Conservation (phyloP, 2,329 filamentous ascomycete species). For the Exophiala mesophila region DNA sequence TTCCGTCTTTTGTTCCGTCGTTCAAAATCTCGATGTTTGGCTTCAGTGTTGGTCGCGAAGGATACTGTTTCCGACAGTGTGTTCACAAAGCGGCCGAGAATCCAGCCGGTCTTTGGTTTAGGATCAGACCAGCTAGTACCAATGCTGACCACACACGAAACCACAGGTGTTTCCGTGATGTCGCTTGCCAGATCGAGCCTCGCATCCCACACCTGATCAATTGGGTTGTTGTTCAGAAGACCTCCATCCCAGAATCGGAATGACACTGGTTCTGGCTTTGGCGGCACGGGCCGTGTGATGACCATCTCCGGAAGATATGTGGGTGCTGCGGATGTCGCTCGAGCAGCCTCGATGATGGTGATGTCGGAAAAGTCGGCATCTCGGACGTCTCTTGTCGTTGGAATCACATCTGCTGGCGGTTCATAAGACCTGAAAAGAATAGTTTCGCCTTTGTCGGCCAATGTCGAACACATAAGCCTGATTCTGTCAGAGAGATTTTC, state of each 20-base stretch:
- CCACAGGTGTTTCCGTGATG: not conserved
- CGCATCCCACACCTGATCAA: constrained; percentile 7
- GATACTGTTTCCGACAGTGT: not conserved
- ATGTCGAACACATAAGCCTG: constrained; percentile 1
- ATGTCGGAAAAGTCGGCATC: not conserved
- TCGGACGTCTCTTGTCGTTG: not conserved
- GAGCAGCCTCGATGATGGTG: constrained; percentile 3
- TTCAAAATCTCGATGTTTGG: constrained; percentile 6
- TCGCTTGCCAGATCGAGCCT: constrained; percentile 1
- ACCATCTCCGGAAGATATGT: constrained; percentile 6
- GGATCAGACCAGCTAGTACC: constrained; percentile 1
- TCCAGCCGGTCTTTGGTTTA: not conserved
- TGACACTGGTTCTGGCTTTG: not conserved
- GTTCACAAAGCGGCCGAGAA: not conserved
- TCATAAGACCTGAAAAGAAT: constrained; percentile 1
- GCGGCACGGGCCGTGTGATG: not conserved
- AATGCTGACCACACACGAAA: not conserved
- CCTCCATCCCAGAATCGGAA: constrained; percentile 5
- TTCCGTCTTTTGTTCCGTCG: constrained; percentile 2
- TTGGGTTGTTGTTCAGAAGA: constrained; percentile 8
- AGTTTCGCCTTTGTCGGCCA: constrained; percentile 1
- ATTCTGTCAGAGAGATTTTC: not conserved
- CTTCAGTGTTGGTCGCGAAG: constrained; percentile 6
- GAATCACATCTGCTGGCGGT: not conserved
- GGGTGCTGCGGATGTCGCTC: constrained; percentile 3